These are phyloP conservation scores for Leishmania mexicana DNA, from an alignment of 208 protist genomes.

Conservation along the genomic window DNA sequence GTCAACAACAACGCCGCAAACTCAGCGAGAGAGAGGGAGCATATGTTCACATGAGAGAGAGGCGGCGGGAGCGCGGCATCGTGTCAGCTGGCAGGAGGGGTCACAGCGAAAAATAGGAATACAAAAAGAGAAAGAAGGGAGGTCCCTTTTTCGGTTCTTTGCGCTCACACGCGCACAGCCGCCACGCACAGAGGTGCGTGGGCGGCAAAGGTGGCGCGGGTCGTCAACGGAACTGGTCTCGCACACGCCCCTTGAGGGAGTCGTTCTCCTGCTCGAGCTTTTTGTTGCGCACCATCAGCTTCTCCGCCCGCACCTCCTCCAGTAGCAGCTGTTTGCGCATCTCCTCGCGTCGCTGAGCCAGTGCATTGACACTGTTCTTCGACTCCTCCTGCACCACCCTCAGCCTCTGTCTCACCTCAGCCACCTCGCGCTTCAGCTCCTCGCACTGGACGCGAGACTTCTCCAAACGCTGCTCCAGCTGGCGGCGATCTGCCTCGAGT, in stretches of 20 bases:
- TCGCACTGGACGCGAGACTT: conserved; percentile 50
- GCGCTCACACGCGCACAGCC: not conserved
- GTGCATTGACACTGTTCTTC: conserved; percentile 38
- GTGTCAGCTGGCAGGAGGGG: not conserved
- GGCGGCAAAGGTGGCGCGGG: not conserved
- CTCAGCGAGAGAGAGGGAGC: not conserved
- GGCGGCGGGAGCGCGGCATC: not conserved
- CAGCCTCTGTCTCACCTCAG: conserved; percentile 45
- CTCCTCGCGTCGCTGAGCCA: conserved; percentile 75
- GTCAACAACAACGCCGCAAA: not conserved
- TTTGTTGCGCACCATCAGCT: conserved; percentile 65
- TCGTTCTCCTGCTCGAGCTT: conserved; percentile 76
- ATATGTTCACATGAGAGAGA: not conserved
- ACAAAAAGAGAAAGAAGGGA: not conserved
- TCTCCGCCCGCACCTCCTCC: conserved; percentile 74
- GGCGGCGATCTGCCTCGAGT: conserved; percentile 56
- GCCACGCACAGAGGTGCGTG: not conserved
- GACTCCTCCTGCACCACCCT: conserved; percentile 52
- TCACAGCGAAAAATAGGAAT: too few relatives aligned
- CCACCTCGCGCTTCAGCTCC: conserved; percentile 48
- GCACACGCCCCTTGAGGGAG: conserved; percentile 35
- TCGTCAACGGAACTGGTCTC: conserved; percentile 15
- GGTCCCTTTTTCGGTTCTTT: not conserved
- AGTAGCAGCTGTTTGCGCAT: conserved; percentile 77
- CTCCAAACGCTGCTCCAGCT: conserved; percentile 45